A percentile compares a stretch with the other conserved stretches of the same genome.
Conservation (phyloP, 345 rosid species). For the Gossypium australe region DNA sequence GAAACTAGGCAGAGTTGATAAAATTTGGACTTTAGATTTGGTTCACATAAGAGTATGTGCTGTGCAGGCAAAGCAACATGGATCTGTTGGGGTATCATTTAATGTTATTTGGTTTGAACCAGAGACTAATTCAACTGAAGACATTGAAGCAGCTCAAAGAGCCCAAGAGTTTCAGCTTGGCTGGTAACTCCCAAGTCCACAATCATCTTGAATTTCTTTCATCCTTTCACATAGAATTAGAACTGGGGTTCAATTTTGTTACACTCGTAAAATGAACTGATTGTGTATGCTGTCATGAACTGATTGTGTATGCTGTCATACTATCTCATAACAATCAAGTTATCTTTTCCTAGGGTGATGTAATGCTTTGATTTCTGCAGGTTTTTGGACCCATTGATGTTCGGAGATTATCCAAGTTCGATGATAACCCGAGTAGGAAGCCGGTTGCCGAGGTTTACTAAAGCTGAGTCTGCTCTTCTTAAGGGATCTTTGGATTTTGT, state of each 20-base stretch:
- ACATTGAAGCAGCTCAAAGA: conserved; percentile 77
- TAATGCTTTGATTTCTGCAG: conserved; percentile 25
- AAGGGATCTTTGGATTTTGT: conserved; percentile 90
- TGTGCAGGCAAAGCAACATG: conserved; percentile 62
- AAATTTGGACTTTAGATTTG: not conserved
- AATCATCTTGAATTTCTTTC: not conserved
- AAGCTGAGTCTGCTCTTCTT: conserved; percentile 45
- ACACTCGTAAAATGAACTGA: not conserved
- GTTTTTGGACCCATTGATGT: conserved; percentile 82
- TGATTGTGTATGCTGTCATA: not conserved
- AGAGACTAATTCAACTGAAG: conserved; percentile 42
- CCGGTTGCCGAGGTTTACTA: conserved; percentile 66
- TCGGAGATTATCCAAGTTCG: conserved; percentile 86
- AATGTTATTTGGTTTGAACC: conserved; percentile 89
- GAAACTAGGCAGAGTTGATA: not conserved
- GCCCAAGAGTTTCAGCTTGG: conserved; percentile 99
- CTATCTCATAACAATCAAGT: not conserved
- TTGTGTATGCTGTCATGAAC: not conserved
- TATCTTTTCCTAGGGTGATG: not conserved
- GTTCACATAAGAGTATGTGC: not conserved
- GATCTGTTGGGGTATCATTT: conserved; percentile 64
- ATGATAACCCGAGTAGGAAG: conserved; percentile 72
- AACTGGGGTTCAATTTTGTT: not conserved
- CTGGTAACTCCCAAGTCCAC: conserved; percentile 41
- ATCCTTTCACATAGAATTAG: not conserved